Conservation (phyloP, 768 basidiomycete genomes). For the Xerocomus brunneocitrinus region DNA sequence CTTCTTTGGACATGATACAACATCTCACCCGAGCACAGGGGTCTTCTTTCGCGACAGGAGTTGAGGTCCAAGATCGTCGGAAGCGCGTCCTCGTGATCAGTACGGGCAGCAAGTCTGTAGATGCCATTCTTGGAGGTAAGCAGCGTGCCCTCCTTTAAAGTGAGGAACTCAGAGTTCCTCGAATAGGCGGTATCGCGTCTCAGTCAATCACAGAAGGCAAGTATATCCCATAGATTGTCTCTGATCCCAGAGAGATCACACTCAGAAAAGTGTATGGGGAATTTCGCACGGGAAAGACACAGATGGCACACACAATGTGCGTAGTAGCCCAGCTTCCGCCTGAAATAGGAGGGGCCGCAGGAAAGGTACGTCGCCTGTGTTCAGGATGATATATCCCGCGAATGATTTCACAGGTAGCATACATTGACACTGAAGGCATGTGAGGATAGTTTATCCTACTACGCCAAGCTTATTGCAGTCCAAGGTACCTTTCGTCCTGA, state of each 20-base stretch:
- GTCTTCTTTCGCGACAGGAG: constrained; percentile 86
- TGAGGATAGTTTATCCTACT: background rate
- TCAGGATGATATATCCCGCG: constrained; percentile 1
- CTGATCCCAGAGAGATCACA: background rate
- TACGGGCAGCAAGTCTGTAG: constrained; percentile 90
- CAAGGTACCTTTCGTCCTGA: constrained; percentile 95
- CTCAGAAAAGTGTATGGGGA: constrained; percentile 78
- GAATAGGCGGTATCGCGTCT: constrained; percentile 78
- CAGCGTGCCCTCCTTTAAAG: background rate
- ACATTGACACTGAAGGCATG: constrained; percentile 82
- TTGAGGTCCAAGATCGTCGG: constrained; percentile 84
- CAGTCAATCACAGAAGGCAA: constrained; percentile 91
- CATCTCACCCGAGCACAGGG: constrained; percentile 46
- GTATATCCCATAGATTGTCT: background rate
- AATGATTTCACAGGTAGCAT: constrained; percentile 59
- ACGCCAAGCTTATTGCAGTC: constrained; percentile 19
- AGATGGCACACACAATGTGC: constrained; percentile 93
- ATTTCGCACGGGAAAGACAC: constrained; percentile 94
- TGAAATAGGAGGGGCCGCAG: constrained; percentile 86
- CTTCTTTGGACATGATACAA: background rate
- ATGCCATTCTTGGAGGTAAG: constrained; percentile 81
- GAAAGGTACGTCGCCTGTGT: constrained; percentile 51
- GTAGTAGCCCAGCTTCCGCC: constrained; percentile 85
- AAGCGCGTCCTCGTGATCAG: constrained; percentile 79
- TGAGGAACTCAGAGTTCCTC: background rate